Evolutionary conservation across 2,329 filamentous ascomycete genomes (phyloP).

Genomic region (Talaromyces sp.): DNA sequence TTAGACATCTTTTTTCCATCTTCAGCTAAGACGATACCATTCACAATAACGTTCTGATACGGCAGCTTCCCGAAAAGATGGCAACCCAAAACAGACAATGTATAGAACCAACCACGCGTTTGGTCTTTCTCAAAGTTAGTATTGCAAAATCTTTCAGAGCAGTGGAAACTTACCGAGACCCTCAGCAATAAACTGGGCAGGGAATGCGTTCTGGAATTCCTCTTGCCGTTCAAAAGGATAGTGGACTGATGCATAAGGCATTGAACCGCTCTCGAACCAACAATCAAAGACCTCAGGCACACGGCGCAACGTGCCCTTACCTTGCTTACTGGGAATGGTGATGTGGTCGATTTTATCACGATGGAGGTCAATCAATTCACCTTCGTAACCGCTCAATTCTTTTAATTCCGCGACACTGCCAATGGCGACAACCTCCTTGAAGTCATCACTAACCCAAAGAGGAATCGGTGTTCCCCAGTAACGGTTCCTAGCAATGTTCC

Average conservation of each 20-base stretch:
- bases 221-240: constrained; percentile 90
- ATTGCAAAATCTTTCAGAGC: not conserved
- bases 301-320: constrained; percentile 76
- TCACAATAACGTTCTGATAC: constrained; percentile 95
- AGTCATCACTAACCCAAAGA: constrained; percentile 85
- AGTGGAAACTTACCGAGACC: constrained; percentile 51
- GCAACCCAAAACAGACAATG: constrained; percentile 79
- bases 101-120: constrained; percentile 97
- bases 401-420: constrained; percentile 82
- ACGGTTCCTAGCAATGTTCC: constrained; percentile 90
- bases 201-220: constrained; percentile 71
- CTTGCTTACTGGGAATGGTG: constrained; percentile 85
- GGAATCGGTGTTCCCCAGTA: constrained; percentile 96
- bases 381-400: constrained; percentile 78
- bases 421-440: constrained; percentile 80
- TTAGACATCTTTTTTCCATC: constrained; percentile 99
- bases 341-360: constrained; percentile 91
- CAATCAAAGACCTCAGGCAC: constrained; percentile 92
- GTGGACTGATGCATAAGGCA: constrained; percentile 88
- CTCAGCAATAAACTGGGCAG: constrained; percentile 91
- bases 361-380: constrained; percentile 80
- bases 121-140: constrained; percentile 58
- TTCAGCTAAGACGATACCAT: constrained; percentile 88
- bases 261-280: constrained; percentile 94
- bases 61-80: constrained; percentile 81